Evolutionary conservation across 805 yeast genomes (phyloP).

Genomic region (Blastobotrys attinorum): DNA sequence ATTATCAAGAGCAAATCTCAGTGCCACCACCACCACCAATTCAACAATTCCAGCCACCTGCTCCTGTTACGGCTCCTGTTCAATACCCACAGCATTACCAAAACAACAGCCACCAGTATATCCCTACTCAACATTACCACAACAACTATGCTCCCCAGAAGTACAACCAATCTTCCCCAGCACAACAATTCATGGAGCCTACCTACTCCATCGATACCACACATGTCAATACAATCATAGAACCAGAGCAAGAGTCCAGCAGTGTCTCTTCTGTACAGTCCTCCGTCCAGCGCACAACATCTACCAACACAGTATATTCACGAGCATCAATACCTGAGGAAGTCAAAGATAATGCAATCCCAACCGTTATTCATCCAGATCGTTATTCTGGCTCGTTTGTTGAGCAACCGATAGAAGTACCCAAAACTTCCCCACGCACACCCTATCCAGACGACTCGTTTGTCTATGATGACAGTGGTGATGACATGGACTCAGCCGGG

Average conservation of each 20-base stretch:
- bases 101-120: background rate
- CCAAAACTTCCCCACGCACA: background rate
- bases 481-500: no score
- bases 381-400: background rate
- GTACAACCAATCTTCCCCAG: background rate
- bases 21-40: background rate
- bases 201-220: background rate
- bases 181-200: background rate
- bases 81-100: background rate
- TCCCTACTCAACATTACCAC: background rate
- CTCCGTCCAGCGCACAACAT: constrained; percentile 8
- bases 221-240: background rate
- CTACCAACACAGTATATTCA: constrained; percentile 9
- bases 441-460: background rate
- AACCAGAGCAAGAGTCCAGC: background rate
- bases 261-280: constrained; percentile 1
- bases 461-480: background rate
- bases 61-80: background rate
- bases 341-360: background rate
- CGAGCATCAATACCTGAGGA: constrained; percentile 1
- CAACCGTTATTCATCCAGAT: background rate
- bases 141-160: background rate
- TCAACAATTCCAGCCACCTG: background rate
- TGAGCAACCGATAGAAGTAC: background rate
- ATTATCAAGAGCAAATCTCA: background rate